Base-by-base conservation (phyloP, 208 protist species). In the Trypanosoma platydactyli region DNA sequence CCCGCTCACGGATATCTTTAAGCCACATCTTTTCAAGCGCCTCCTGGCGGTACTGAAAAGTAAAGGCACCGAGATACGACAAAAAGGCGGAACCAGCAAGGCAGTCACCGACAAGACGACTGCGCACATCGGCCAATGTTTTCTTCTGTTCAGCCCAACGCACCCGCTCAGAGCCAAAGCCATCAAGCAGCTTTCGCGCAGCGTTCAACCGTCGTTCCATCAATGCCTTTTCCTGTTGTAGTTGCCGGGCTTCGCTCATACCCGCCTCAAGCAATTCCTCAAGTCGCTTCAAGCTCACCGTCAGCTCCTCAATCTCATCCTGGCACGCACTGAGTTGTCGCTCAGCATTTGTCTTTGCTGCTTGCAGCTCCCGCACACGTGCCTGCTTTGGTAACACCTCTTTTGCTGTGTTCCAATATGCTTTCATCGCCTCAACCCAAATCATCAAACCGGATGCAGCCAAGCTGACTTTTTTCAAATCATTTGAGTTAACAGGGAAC, bases 1-100 rank as follows among this genome's bases (percentile, higher is more conserved):
- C 54, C 22, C 80, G 70, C 64, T 89, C 76, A 9, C 67, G 62
- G 33, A 99, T 72, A 74, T 99, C 94, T n/a, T 57, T 68, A 55
- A 97, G 65, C 95, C 97, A 99, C 51, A 91, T 68, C 5, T 77
- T 77, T 41, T 98, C 77, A 22, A 99, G 59, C 52, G 99, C 92
- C 67, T 94, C 81, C 38, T 92, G 72, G 18, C 98, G 88, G 84
- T 98, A 99, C 18, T 98, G 94, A 57, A 97, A 98, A 11, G 94
- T 99, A 74, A 99, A 99, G 24, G 97, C 94, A 27, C 98, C 98
- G 27, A 97, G 77, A 84, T 99, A 99, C 11, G 93, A 98, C 18
- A 99, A 73, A 72, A 99, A 99, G 6, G 95, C 91, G 2, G 97
- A 86, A 1, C 93, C 91, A 11, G 98, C 79, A n/a, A 99, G 85